Conservation (phyloP, 176 grass and related monocot genomes). For the Oryza longistaminata region DNA sequence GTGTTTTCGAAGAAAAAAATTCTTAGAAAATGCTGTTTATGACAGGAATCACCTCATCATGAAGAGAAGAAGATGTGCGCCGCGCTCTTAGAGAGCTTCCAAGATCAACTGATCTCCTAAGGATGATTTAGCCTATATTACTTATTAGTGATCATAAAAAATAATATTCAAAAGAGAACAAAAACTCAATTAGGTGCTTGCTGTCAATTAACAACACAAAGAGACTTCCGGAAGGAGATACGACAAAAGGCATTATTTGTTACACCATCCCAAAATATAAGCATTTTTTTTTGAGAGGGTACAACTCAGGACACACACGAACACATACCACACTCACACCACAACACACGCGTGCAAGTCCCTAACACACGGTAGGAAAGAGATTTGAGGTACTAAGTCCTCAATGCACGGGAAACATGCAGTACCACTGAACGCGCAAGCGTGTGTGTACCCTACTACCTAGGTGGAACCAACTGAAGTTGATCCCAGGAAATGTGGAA, state of each 20-base stretch:
- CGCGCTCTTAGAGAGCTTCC: conserved; percentile 69
- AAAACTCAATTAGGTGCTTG: conserved; percentile 36
- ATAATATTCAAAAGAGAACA: conserved; percentile 20
- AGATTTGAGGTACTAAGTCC: too few species aligned
- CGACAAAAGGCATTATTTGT: not conserved
- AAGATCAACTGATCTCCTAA: conserved; percentile 93
- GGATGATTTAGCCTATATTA: conserved; percentile 48
- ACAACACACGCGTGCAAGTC: too few species aligned
- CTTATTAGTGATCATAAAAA: conserved; percentile 40
- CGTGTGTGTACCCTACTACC: too few species aligned
- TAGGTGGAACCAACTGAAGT: too few species aligned
- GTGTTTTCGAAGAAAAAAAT: not conserved
- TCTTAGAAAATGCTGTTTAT: conserved; percentile 17
- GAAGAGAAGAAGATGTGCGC: conserved; percentile 59
- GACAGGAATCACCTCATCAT: conserved; percentile 76
- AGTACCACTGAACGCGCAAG: too few species aligned
- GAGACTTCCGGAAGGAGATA: not conserved
- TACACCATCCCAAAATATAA: too few species aligned
- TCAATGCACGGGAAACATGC: too few species aligned
- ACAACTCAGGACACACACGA: too few species aligned
- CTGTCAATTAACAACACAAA: conserved; percentile 13
- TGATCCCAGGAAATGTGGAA: too few species aligned
- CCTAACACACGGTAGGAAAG: too few species aligned
- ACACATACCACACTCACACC: too few species aligned
- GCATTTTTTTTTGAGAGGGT: too few species aligned